Base-by-base conservation (phyloP, 2,329 filamentous ascomycete genomes). In the Madurella fahalii region DNA sequence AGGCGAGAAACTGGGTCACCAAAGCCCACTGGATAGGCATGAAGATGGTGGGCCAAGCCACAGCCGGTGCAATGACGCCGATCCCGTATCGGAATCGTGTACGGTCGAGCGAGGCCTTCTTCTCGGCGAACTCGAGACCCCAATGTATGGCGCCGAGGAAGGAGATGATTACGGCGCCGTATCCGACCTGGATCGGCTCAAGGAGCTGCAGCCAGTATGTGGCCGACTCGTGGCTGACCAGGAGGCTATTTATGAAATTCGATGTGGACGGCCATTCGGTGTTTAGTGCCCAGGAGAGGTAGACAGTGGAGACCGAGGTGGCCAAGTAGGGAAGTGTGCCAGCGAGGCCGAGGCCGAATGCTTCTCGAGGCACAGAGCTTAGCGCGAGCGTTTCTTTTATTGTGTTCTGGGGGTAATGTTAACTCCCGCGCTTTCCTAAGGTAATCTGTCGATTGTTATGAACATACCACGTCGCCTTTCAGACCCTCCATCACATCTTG, bases 141-240 rank as follows among this genome's bases (percentile, higher is more conserved):
- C 82, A 96, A 72, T 96, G 93, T 65, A 96, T 85, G 34, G 92
- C 92, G 43, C 93, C 93, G 1, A 96, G 82, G 78, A 96, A 96
- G 30, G 91, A 95, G 64, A 96, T 88, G 65, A 96, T 94, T 54
- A 95, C 84, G 46, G 92, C 93, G 52, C 93, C 92, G 65, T 95
- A 96, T 56, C 90, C 92, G 52, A 96, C 81, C 72, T 96, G 93
- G 50, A 96, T 74, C 12, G 91, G 91, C 73, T 96, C 91, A 31
- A 96, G 77, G 15, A 90, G 70, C 61, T 86, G 80, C 9, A 96
- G 79, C 52, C 90, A 76, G 20, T 87, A 74, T 57, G 85, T 82
- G 2, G 91, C 91, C 2, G 82, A 86, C 47, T 90, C 82, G 47
- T 84, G 84, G 60, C 78, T 82, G 61, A 95, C 71, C 56, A 92